A percentile compares a stretch with the other conserved stretches of the same genome.
phyloP scores from a whole-genome alignment of 2,329 filamentous ascomycete species.

The Microsporum audouinii region DNA sequence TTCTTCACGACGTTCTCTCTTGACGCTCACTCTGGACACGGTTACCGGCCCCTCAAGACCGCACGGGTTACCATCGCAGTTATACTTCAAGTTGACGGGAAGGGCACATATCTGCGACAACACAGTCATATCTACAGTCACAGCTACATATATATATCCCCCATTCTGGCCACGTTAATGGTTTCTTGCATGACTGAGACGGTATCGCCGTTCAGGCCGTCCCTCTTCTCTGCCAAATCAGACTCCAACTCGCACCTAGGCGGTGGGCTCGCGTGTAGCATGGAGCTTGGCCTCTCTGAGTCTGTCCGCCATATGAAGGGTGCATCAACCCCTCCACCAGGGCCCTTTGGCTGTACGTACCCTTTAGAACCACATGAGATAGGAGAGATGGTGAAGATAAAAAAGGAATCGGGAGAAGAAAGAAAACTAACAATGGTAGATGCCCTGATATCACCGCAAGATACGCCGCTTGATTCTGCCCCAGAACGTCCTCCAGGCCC shows the following conservation, averaged over 20 bases:
- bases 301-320: slow-evolving; percentile 35
- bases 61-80: not conserved
- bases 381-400: not conserved
- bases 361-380: not conserved
- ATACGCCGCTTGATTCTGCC: slow-evolving; percentile 36
- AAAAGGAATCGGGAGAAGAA: not conserved
- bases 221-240: not conserved
- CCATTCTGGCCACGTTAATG: not conserved
- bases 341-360: slow-evolving; percentile 54
- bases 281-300: slow-evolving; percentile 26
- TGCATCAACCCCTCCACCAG: slow-evolving; percentile 39
- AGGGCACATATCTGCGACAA: not conserved
- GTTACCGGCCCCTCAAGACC: not conserved
- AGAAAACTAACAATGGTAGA: not conserved
- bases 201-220: not conserved
- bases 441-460: slow-evolving; percentile 16
- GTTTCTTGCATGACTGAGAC: not conserved
- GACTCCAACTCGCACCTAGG: not conserved
- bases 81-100: not conserved
- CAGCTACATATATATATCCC: not conserved
- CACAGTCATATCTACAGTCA: not conserved
- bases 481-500: slow-evolving; percentile 54
- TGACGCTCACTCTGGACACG: not conserved
- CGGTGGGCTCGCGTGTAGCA: slow-evolving; percentile 10
- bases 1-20: not conserved